Percentiles rank a stretch among this genome's conserved stretches.
These are phyloP conservation scores for Bipolaris bicolor DNA, from an alignment of 2,329 filamentous ascomycete genomes.

Conservation along the genomic window DNA sequence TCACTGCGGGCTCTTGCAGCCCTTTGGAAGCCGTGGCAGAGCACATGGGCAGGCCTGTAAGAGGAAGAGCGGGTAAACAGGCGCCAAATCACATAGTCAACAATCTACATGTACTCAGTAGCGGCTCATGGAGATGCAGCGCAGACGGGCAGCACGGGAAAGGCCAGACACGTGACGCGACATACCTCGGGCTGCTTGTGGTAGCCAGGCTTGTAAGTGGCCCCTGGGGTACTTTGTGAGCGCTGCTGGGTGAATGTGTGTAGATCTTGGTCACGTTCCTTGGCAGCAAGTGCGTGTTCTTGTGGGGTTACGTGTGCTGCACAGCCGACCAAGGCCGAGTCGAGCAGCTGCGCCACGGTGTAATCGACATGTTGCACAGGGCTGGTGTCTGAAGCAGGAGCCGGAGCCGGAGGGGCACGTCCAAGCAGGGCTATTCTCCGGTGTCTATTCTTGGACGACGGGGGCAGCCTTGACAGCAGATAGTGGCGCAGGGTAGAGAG, in stretches of 20 bases:
- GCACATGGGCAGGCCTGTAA: slow-evolving; percentile 70
- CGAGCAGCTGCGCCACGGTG: slow-evolving; percentile 65
- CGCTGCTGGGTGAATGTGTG: slow-evolving; percentile 54
- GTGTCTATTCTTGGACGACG: slow-evolving; percentile 64
- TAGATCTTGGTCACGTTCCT: slow-evolving; percentile 49
- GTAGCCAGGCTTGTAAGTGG: slow-evolving; percentile 40
- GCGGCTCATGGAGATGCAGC: neutral
- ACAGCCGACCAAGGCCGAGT: slow-evolving; percentile 70
- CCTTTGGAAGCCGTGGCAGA: slow-evolving; percentile 82
- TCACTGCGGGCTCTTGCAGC: slow-evolving; percentile 38
- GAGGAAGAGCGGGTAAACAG: slow-evolving; percentile 68
- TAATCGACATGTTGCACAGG: slow-evolving; percentile 50
- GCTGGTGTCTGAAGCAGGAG: slow-evolving; percentile 13
- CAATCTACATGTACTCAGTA: slow-evolving; percentile 48
- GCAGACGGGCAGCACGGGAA: neutral
- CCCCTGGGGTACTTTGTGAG: slow-evolving; percentile 38
- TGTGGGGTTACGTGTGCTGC: slow-evolving; percentile 43
- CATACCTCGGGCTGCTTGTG: slow-evolving; percentile 54
- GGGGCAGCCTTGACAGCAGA: slow-evolving; percentile 69
- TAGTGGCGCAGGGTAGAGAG: slow-evolving; percentile 74
- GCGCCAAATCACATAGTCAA: slow-evolving; percentile 68
- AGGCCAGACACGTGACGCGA: slow-evolving; percentile 8
- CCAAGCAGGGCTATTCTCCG: slow-evolving; percentile 53
- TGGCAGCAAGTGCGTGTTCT: slow-evolving; percentile 57
- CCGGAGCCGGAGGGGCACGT: slow-evolving; percentile 10